These are phyloP conservation scores for Alternaria sp. DNA, from an alignment of 2,329 filamentous ascomycete species.

Conservation along the genomic window DNA sequence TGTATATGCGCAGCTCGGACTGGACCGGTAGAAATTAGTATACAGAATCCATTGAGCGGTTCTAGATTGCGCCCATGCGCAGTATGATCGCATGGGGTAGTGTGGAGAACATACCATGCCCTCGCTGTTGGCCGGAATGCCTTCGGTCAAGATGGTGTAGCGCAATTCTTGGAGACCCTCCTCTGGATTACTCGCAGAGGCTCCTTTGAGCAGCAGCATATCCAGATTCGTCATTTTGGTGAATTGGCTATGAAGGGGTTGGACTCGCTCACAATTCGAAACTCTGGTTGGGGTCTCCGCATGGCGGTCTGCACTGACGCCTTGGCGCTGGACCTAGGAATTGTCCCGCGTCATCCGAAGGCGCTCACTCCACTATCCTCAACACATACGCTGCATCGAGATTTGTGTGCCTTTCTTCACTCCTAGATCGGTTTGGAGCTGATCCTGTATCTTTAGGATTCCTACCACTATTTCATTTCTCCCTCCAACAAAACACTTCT, in stretches of 20 bases:
- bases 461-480: no score
- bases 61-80: background rate
- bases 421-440: no score
- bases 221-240: constrained; percentile 63
- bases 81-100: background rate
- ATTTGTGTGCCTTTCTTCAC: no score
- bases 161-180: constrained; percentile 73
- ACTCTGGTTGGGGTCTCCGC: constrained; percentile 5
- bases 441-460: no score
- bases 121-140: constrained; percentile 77
- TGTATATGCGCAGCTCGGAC: constrained; percentile 92
- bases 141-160: constrained; percentile 75
- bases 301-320: background rate
- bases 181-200: constrained; percentile 71
- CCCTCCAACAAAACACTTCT: no score
- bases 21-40: constrained; percentile 44
- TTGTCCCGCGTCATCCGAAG: background rate
- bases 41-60: background rate
- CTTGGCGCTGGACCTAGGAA: constrained; percentile 2
- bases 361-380: background rate
- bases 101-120: constrained; percentile 68
- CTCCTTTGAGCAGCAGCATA: constrained; percentile 79
- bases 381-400: background rate
- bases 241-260: constrained; percentile 12
- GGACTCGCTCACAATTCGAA: constrained; percentile 4